A percentile compares a stretch with the other conserved stretches of the same genome.
phyloP scores from a whole-genome alignment of 352 stramenopile species.

The Globisporangium mamillatum region DNA sequence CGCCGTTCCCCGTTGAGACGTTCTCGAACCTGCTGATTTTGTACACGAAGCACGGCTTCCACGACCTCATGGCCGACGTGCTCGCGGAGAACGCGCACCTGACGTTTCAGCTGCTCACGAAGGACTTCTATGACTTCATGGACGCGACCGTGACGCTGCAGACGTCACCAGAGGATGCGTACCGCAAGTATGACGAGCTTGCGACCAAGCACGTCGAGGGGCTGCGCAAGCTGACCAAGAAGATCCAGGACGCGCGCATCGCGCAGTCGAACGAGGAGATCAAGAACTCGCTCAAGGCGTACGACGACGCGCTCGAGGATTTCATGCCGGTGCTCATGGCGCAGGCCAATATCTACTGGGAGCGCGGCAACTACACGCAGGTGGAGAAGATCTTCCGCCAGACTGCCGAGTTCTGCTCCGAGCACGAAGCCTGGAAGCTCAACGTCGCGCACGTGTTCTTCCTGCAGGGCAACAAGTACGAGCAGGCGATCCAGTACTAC shows the following conservation, averaged over 20 bases:
- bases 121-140: conserved; percentile 96
- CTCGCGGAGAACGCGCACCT: conserved; percentile 94
- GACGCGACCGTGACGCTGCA: conserved; percentile 92
- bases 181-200: conserved; percentile 92
- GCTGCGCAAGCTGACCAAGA: conserved; percentile 93
- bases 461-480: conserved; percentile 90
- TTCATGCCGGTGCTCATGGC: conserved; percentile 97
- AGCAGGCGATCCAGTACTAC: conserved; percentile 93
- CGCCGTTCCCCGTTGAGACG: conserved; percentile 93
- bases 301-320: conserved; percentile 92
- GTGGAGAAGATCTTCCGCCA: conserved; percentile 96
- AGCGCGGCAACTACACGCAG: conserved; percentile 94
- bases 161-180: conserved; percentile 93
- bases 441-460: conserved; percentile 97
- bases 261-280: conserved; percentile 92
- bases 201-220: conserved; percentile 92
- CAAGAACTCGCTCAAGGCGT: conserved; percentile 90
- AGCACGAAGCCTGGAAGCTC: conserved; percentile 94
- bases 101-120: conserved; percentile 91
- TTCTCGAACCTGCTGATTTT: conserved; percentile 95
- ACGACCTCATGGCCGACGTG: conserved; percentile 94
- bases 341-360: conserved; percentile 96
- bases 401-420: conserved; percentile 93
- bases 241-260: conserved; percentile 91
- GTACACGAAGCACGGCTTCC: conserved; percentile 94